Base-by-base conservation (phyloP, 1,284 basidiomycete genomes). In the Heimioporus retisporus region DNA sequence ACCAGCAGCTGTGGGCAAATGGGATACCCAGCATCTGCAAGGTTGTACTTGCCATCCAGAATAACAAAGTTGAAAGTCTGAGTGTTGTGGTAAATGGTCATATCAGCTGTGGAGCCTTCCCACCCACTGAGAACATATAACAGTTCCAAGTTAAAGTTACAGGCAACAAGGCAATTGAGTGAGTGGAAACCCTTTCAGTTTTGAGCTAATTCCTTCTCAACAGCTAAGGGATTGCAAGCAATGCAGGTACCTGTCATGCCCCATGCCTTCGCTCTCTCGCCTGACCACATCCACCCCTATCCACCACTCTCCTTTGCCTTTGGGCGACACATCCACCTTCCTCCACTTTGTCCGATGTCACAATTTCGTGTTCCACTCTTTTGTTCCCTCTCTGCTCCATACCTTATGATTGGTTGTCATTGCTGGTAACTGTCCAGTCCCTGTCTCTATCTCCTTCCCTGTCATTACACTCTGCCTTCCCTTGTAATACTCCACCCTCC, bases 181-280 rank as follows among this genome's bases (percentile, higher is more conserved):
- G 19, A 68, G 25, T 53, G 16, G 28, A 66, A 65, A 0, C 67
- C 55, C 18, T 65, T 65, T 1, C 7, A 4, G 25, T 71, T 67
- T 11, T 13, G 11, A 2, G 5, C 21, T 55, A 2, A n/a, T n/a
- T 2, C 61, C 58, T 10, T 18, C 48, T 13, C 28, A 28, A 5
- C 28, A 28, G 28, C 28, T 28, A 59, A 55, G 2, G 28, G 61
- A 19, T 15, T 53, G 21, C 53, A 65, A 2, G 43, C 14, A 3
- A 66, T 63, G 15, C 66, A 60, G 14, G 46, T 70, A n/a, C 60
- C 53, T n/a, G n/a, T n/a, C n/a, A n/a, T n/a, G n/a, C n/a, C n/a
- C n/a, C n/a, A n/a, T n/a, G n/a, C n/a, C n/a, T n/a, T n/a, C n/a
- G n/a, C n/a, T n/a, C n/a, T n/a, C n/a, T n/a, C n/a, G n/a, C n/a